Conservation (phyloP, 768 basidiomycete genomes). For the Harrya chromipes region DNA sequence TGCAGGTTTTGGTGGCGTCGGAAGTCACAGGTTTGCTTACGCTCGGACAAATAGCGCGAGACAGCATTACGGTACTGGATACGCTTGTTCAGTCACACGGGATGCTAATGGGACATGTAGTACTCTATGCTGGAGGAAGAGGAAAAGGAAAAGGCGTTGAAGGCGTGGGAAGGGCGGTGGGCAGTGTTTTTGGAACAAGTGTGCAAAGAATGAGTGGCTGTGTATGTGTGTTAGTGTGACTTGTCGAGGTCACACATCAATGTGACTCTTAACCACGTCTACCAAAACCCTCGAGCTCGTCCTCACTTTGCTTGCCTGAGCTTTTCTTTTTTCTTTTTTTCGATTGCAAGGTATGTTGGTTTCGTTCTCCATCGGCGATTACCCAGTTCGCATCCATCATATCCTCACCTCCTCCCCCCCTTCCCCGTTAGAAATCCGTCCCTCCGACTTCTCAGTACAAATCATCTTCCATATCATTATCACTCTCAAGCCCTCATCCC, state of each 20-base stretch:
- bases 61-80: conserved; percentile 52
- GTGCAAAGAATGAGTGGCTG: conserved; percentile 16
- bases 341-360: conserved; percentile 34
- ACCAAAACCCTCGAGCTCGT: conserved; percentile 5
- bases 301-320: not conserved
- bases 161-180: conserved; percentile 48
- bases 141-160: conserved; percentile 43
- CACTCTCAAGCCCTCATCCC: conserved; percentile 46
- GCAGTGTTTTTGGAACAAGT: conserved; percentile 37
- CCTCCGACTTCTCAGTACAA: conserved; percentile 37
- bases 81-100: not conserved
- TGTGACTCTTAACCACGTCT: conserved; percentile 4
- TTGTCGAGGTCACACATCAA: conserved; percentile 7
- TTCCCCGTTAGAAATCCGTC: conserved; percentile 49
- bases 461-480: conserved; percentile 36
- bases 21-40: conserved; percentile 62
- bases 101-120: conserved; percentile 26
- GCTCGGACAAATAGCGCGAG: conserved; percentile 55
- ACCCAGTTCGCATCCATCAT: conserved; percentile 56
- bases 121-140: conserved; percentile 46
- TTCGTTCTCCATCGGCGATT: conserved; percentile 32
- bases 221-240: conserved; percentile 13
- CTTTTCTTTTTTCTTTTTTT: not conserved
- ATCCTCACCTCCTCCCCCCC: conserved; percentile 52
- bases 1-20: conserved; percentile 57